Evolutionary conservation across 139 green algal genomes (phyloP).

Genomic region (Ettlia oleoabundans): DNA sequence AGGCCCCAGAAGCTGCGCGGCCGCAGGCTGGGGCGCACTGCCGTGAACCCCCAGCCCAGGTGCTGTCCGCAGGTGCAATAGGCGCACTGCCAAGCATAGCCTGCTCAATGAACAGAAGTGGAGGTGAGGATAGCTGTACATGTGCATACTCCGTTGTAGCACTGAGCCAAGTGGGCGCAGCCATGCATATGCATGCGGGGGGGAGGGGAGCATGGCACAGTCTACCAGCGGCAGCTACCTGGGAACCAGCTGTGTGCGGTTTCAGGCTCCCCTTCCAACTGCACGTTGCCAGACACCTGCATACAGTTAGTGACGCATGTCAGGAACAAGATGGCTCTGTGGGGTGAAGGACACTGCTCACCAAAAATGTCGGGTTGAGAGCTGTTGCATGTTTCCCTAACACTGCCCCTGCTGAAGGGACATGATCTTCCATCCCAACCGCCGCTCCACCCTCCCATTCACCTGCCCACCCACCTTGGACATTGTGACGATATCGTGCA

Average conservation of each 20-base stretch:
- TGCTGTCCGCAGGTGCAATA: constrained; percentile 53
- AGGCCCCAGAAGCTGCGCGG: constrained; percentile 44
- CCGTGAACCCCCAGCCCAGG: constrained; percentile 54
- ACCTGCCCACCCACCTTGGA: background rate
- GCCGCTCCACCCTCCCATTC: too few species aligned
- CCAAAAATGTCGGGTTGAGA: too few species aligned
- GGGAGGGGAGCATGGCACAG: too few species aligned
- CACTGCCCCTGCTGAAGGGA: too few species aligned
- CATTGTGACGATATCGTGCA: constrained; percentile 65
- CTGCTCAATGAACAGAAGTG: background rate
- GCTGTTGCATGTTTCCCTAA: too few species aligned
- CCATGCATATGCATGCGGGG: too few species aligned
- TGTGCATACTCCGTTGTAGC: background rate
- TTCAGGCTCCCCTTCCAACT: constrained; percentile 49
- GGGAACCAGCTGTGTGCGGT: constrained; percentile 67
- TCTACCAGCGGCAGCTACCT: too few species aligned
- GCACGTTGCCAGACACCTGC: constrained; percentile 14
- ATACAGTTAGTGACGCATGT: background rate
- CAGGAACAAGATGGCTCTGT: too few species aligned
- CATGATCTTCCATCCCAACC: too few species aligned
- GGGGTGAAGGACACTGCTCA: background rate
- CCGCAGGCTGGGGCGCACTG: constrained; percentile 1
- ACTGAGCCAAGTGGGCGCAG: too few species aligned
- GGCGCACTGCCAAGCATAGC: constrained; percentile 64
- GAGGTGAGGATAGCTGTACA: background rate